These are phyloP conservation scores for Xylaria sp. DNA, from an alignment of 2,329 filamentous ascomycete species.

Conservation along the genomic window DNA sequence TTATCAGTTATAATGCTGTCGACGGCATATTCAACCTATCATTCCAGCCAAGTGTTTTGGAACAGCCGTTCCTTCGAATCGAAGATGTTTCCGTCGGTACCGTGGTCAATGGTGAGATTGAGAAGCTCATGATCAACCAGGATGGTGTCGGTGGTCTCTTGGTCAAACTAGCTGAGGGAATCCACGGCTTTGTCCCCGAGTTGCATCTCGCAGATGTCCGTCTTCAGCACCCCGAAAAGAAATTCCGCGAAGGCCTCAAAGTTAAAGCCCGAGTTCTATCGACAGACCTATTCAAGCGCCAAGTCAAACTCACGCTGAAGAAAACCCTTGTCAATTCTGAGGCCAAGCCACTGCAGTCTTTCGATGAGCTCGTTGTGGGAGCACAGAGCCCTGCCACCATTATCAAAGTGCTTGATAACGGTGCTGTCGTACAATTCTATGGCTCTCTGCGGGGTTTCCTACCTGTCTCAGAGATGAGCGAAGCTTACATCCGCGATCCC, in stretches of 20 bases:
- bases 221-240: slow-evolving; percentile 90
- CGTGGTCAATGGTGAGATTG: slow-evolving; percentile 74
- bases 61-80: slow-evolving; percentile 84
- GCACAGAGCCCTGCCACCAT: slow-evolving; percentile 82
- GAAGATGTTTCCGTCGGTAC: slow-evolving; percentile 82
- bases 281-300: slow-evolving; percentile 66
- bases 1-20: slow-evolving; percentile 80
- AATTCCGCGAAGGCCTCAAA: slow-evolving; percentile 80
- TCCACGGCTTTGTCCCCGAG: slow-evolving; percentile 82
- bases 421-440: slow-evolving; percentile 91
- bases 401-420: slow-evolving; percentile 69
- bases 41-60: slow-evolving; percentile 72
- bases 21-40: slow-evolving; percentile 85
- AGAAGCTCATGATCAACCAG: slow-evolving; percentile 74
- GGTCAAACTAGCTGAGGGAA: slow-evolving; percentile 77
- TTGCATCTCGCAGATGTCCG: slow-evolving; percentile 83
- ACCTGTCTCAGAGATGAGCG: slow-evolving; percentile 95
- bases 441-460: slow-evolving; percentile 78
- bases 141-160: slow-evolving; percentile 77
- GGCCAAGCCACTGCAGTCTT: slow-evolving; percentile 69
- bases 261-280: slow-evolving; percentile 85
- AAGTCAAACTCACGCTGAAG: slow-evolving; percentile 84
- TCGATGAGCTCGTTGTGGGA: slow-evolving; percentile 66
- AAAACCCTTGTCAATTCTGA: slow-evolving; percentile 93
- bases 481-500: slow-evolving; percentile 87